Conservation (phyloP, 257 asterid species). For the Marsdenia floribunda region DNA sequence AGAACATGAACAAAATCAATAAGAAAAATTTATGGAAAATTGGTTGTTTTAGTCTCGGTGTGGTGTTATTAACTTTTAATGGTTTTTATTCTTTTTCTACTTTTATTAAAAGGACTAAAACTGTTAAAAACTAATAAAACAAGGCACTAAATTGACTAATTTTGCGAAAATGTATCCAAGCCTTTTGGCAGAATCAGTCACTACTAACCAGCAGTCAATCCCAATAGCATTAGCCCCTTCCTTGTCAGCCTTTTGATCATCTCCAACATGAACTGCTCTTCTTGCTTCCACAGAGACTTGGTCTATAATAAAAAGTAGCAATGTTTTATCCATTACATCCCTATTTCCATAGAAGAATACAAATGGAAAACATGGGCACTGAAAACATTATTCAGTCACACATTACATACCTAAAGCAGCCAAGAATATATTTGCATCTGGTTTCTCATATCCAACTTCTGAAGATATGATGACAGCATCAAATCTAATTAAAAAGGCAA, state of each 20-base stretch:
- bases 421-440: conserved; percentile 67
- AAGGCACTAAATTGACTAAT: too few relatives aligned
- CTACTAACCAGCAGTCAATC: conserved; percentile 67
- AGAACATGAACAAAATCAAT: neutral
- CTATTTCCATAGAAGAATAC: neutral
- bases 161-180: neutral
- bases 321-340: neutral
- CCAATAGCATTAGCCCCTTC: conserved; percentile 83
- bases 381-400: neutral
- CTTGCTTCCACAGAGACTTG: conserved; percentile 51
- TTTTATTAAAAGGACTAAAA: too few relatives aligned
- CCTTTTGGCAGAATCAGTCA: neutral
- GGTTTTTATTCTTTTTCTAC: too few relatives aligned
- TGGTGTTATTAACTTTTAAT: too few relatives aligned
- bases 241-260: conserved; percentile 71
- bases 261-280: conserved; percentile 85
- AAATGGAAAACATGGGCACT: neutral
- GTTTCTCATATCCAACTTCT: conserved; percentile 88
- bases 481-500: conserved; percentile 36
- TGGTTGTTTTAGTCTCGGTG: too few relatives aligned
- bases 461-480: conserved; percentile 91
- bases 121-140: too few relatives aligned
- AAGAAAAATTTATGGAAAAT: neutral
- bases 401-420: conserved; percentile 68
- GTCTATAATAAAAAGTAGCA: conserved; percentile 39